A percentile compares a stretch with the other conserved stretches of the same genome.
Evolutionary conservation across 257 asterid genomes (phyloP).

Genomic region (Solanum appendiculatum): DNA sequence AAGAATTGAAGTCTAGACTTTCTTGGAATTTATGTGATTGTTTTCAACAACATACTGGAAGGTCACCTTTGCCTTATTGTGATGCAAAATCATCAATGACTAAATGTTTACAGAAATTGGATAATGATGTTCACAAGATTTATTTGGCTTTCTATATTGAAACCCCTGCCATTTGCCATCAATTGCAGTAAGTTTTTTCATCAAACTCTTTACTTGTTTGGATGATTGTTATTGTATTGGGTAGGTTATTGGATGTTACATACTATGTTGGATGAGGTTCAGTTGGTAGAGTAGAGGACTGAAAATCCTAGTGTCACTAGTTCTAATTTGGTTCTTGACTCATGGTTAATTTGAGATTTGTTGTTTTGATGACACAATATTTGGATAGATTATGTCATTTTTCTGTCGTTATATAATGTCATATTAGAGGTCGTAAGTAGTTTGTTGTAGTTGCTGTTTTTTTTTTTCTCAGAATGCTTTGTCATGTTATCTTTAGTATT

Average conservation of each 20-base stretch:
- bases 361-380: not conserved
- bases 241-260: not conserved
- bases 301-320: no score
- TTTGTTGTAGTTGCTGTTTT: not conserved
- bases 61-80: conserved; percentile 51
- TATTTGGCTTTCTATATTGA: conserved; percentile 63
- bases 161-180: conserved; percentile 76
- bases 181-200: conserved; percentile 53
- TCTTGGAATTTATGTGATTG: conserved; percentile 88
- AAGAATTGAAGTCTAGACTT: conserved; percentile 57
- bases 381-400: not conserved
- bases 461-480: not conserved
- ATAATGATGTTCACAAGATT: conserved; percentile 29
- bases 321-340: not conserved
- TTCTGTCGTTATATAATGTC: not conserved
- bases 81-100: conserved; percentile 28
- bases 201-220: not conserved
- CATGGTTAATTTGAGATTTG: not conserved
- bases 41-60: conserved; percentile 63
- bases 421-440: not conserved
- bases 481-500: not conserved
- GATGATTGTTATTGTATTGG: not conserved
- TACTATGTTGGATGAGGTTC: no score
- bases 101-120: conserved; percentile 39
- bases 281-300: no score